Evolutionary conservation across 495 filamentous ascomycete genomes (phyloP), one percentile per base, ranked within the genome.

Genomic region (Emericellopsis terricola): DNA sequence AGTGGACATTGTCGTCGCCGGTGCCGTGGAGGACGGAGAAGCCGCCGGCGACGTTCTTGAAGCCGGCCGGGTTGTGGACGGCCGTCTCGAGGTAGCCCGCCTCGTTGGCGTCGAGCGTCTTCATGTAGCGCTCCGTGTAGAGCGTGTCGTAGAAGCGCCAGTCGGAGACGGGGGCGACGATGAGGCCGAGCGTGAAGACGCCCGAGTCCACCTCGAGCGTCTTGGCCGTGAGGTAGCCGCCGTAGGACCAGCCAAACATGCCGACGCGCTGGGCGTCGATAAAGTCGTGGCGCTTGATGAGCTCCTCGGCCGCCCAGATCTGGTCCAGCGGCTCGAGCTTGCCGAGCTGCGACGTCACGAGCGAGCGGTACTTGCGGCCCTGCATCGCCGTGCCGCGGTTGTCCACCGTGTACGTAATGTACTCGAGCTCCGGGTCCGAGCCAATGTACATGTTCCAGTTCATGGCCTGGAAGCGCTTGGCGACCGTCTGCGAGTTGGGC

Each of bases 111-210:
- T 46, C 40, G 1, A 59, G 52, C 14, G 56, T 64, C 40, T 74
- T 71, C 70, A 75, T 75, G 45, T 71, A 75, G 19, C 71, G 56
- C 50, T 76, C 70, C 8, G 71, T 72, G 51, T 75, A 76, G 50
- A 75, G 64, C 37, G 45, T 60, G 40, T 76, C 70, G 51, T 75
- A 75, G 49, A 72, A 68, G 2, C 67, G 54, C 71, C 69, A 74
- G 45, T 73, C 69, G 10, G 50, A 55, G 3, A 69, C 65, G 0
- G 68, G 68, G 1, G 68, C 68, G 0, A 65, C 64, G 31, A 67
- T 60, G 3, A 73, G 23, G 1, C 57, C 69, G 13, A 68, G 46
- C 0, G 64, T 55, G 39, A 73, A 69, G 19, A 53, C 58, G 19
- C 56, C 54, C n/a, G 60, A 56, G 37, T 61, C 51, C 0, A 53